Evolutionary conservation across 1,284 basidiomycete species (phyloP).

Genomic region (Sporisorium graminicola): DNA sequence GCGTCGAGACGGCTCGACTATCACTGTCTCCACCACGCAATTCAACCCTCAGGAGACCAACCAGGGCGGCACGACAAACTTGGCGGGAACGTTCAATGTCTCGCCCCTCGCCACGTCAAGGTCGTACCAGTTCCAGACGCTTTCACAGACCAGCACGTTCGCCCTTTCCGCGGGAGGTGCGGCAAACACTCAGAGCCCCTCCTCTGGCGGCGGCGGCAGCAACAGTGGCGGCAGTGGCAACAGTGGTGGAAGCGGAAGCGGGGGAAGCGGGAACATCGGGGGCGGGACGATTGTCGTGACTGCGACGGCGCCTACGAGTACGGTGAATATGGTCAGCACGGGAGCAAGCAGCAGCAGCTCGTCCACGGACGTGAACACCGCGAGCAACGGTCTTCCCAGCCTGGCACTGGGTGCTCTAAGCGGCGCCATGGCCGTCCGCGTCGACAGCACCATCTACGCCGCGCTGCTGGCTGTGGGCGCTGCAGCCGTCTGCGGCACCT

Average conservation of each 20-base stretch:
- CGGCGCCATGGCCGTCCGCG: not conserved
- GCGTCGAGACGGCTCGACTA: conserved; percentile 30
- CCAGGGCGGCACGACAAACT: conserved; percentile 60
- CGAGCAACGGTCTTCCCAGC: conserved; percentile 17
- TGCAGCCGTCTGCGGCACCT: not conserved
- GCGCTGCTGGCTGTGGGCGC: not conserved
- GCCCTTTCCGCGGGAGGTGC: not conserved
- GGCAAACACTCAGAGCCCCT: conserved; percentile 3
- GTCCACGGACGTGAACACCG: conserved; percentile 1
- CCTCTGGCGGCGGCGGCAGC: not conserved
- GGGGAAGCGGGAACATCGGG: conserved; percentile 5
- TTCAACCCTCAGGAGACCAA: conserved; percentile 53
- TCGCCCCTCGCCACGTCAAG: conserved; percentile 45
- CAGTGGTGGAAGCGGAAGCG: not conserved
- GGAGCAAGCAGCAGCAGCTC: not conserved
- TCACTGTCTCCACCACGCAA: conserved; percentile 33
- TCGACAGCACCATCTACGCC: not conserved
- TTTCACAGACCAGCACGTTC: conserved; percentile 45
- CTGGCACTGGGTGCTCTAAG: conserved; percentile 17
- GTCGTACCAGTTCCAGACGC: conserved; percentile 37
- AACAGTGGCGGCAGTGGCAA: not conserved
- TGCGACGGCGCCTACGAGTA: conserved; percentile 22
- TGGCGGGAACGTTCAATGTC: conserved; percentile 60
- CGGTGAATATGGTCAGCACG: not conserved
- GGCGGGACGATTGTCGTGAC: conserved; percentile 34